These are phyloP conservation scores for Jackrogersella multiformis DNA, from an alignment of 495 filamentous ascomycete genomes.

Conservation along the genomic window DNA sequence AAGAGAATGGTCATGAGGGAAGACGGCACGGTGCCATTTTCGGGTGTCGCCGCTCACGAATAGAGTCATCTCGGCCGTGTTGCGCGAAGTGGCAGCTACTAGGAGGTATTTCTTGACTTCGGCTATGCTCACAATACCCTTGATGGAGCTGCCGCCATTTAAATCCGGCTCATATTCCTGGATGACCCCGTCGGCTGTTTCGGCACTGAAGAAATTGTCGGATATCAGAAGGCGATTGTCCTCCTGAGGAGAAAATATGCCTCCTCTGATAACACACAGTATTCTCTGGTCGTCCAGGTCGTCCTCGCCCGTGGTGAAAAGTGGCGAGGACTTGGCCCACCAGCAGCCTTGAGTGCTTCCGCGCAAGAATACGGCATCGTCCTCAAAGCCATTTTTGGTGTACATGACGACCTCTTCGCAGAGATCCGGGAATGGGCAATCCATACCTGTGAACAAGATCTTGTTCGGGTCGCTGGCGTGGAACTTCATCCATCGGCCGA, in stretches of 20 bases:
- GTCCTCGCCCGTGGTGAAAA: conserved; percentile 72
- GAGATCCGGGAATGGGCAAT: conserved; percentile 63
- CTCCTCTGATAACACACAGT: conserved; percentile 80
- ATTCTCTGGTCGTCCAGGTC: conserved; percentile 70
- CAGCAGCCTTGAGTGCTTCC: conserved; percentile 74
- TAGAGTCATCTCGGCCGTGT: conserved; percentile 88
- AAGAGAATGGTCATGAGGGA: conserved; percentile 73
- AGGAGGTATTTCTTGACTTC: conserved; percentile 86
- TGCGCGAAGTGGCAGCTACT: conserved; percentile 77
- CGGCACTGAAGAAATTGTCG: conserved; percentile 74
- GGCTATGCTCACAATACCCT: conserved; percentile 79
- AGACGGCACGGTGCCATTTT: conserved; percentile 92
- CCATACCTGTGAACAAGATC: conserved; percentile 80
- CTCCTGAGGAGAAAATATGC: conserved; percentile 66
- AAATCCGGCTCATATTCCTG: conserved; percentile 76
- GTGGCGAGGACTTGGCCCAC: conserved; percentile 79
- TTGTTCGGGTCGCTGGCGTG: conserved; percentile 82
- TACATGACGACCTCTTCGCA: conserved; percentile 73
- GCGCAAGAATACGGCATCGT: conserved; percentile 66
- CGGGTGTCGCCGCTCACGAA: conserved; percentile 80
- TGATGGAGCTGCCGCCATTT: conserved; percentile 72
- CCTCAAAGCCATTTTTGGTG: conserved; percentile 84
- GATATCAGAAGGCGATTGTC: conserved; percentile 81
- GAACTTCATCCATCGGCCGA: conserved; percentile 66
- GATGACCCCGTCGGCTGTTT: conserved; percentile 55